Conservation (phyloP, 2,329 filamentous ascomycete genomes). For the Canariomyces notabilis region DNA sequence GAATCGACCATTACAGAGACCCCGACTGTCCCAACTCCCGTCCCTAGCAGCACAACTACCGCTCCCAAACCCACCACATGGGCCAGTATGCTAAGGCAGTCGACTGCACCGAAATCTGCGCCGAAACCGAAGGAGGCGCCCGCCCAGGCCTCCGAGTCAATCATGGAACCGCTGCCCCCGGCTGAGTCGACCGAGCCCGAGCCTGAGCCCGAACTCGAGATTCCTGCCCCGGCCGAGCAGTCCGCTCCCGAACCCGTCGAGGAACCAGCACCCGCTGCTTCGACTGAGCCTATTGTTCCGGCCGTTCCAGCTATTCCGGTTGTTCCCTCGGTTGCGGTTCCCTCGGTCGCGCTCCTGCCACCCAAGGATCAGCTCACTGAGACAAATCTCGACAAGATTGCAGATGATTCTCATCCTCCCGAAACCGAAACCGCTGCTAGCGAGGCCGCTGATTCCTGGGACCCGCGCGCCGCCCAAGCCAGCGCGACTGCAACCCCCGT, state of each 20-base stretch:
- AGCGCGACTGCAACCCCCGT: conserved; percentile 63
- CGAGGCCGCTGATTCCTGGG: conserved; percentile 81
- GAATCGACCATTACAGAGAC: conserved; percentile 33
- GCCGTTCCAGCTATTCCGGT: conserved; percentile 25
- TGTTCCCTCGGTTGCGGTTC: conserved; percentile 40
- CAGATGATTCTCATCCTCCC: conserved; percentile 71
- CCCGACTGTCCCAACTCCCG: conserved; percentile 31
- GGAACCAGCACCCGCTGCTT: conserved; percentile 24
- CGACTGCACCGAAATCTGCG: conserved; percentile 52
- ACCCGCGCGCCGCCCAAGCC: conserved; percentile 57
- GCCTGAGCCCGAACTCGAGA: conserved; percentile 33
- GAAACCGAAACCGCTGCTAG: conserved; percentile 81
- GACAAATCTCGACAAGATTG: conserved; percentile 86
- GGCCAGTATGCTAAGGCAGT: conserved; percentile 68
- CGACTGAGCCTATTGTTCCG: conserved; percentile 12
- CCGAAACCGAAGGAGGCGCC: conserved; percentile 50
- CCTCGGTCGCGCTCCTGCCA: conserved; percentile 56
- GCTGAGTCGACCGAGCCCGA: conserved; percentile 39
- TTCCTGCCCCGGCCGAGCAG: conserved; percentile 34
- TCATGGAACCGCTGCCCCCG: conserved; percentile 40
- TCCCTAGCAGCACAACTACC: conserved; percentile 28
- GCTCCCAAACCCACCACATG: conserved; percentile 43
- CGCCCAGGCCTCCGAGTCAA: conserved; percentile 40
- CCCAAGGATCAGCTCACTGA: conserved; percentile 82
- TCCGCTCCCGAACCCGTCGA: conserved; percentile 33